Conservation (phyloP, 2,329 filamentous ascomycete species). For the Lojkania enalia region DNA sequence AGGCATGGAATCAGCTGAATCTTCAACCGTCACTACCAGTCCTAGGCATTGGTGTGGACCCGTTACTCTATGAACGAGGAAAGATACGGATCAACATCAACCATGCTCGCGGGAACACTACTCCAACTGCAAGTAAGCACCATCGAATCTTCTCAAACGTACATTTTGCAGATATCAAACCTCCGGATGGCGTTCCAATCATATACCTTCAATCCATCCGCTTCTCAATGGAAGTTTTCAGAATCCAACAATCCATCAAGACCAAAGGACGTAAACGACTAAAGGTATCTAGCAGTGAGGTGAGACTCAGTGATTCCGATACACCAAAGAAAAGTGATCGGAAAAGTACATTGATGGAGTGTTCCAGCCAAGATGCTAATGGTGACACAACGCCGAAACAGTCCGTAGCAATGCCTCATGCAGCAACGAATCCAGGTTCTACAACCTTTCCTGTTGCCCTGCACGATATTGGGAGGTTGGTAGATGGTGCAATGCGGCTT, state of each 20-base stretch:
- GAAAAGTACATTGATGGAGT: too few relatives aligned
- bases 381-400: too few relatives aligned
- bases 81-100: constrained; percentile 28
- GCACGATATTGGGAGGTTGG: constrained; percentile 20
- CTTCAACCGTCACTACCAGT: constrained; percentile 26
- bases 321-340: too few relatives aligned
- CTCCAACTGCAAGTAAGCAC: constrained; percentile 11
- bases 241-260: background rate
- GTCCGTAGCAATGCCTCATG: too few relatives aligned
- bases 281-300: background rate
- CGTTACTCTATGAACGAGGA: too few relatives aligned
- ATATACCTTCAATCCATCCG: constrained; percentile 33
- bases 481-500: constrained; percentile 44
- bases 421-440: too few relatives aligned
- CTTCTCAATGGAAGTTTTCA: constrained; percentile 26
- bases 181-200: constrained; percentile 32
- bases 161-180: constrained; percentile 30
- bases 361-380: too few relatives aligned
- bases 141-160: constrained; percentile 31
- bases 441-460: constrained; percentile 4
- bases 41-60: background rate
- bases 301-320: too few relatives aligned
- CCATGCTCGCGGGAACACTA: constrained; percentile 12
- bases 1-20: constrained; percentile 43
- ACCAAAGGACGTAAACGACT: constrained; percentile 12